phyloP scores from a whole-genome alignment of 1,139 yeast genomes.

The Hemisphaericaspora xylofermentans region DNA sequence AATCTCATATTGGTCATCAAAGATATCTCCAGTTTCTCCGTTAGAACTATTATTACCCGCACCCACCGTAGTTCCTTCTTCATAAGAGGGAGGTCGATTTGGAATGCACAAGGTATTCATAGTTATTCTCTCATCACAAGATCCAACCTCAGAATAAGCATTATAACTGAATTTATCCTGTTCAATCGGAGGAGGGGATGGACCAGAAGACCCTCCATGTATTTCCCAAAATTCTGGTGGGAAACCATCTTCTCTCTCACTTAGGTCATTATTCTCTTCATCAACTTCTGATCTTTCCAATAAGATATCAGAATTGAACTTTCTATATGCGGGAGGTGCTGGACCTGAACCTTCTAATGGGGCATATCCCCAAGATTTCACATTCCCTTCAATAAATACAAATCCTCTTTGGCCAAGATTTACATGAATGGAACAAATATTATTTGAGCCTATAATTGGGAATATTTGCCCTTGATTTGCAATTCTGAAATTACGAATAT shows the following conservation, averaged over 20 bases:
- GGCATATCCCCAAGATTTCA: conserved; percentile 65
- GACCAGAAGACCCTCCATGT: conserved; percentile 16
- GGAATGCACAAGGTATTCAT: conserved; percentile 37
- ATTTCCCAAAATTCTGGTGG: conserved; percentile 57
- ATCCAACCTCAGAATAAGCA: conserved; percentile 35
- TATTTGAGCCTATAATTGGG: conserved; percentile 55
- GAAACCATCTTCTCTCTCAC: conserved; percentile 49
- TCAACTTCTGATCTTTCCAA: conserved; percentile 56
- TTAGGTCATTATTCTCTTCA: conserved; percentile 43
- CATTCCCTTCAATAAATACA: conserved; percentile 60
- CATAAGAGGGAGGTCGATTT: conserved; percentile 38
- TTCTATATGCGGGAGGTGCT: conserved; percentile 61
- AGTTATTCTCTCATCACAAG: conserved; percentile 42
- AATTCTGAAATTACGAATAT: conserved; percentile 35
- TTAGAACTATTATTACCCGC: background rate
- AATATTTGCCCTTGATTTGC: conserved; percentile 42
- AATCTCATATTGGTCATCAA: background rate
- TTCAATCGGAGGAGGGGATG: conserved; percentile 12
- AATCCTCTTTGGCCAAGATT: conserved; percentile 59
- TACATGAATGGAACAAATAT: conserved; percentile 52
- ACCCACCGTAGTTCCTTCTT: conserved; percentile 5
- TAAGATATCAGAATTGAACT: conserved; percentile 53
- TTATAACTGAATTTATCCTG: conserved; percentile 42
- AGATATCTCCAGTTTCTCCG: background rate
- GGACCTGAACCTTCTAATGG: conserved; percentile 60